Evolutionary conservation across 2,329 filamentous ascomycete genomes (phyloP), one percentile per base, ranked within the genome.

Genomic region (Aspergillus cejpii): DNA sequence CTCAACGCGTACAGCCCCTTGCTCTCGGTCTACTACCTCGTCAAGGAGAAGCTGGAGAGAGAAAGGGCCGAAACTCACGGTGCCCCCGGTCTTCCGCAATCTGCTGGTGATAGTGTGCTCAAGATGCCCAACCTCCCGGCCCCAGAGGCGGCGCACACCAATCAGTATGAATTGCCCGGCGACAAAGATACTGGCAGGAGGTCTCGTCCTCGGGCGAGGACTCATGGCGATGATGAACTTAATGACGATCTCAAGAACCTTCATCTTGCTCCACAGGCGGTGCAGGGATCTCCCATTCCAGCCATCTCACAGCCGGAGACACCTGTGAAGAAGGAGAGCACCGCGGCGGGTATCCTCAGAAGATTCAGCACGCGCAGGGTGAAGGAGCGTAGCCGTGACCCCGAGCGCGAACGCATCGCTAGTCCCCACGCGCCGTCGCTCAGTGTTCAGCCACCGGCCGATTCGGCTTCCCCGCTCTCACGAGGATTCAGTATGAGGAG

Each of bases 11-110:
- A 87, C 64, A 91, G 86, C 57, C 92, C 92, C 6, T 74, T 97
- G 11, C 75, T 97, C 6, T 97, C 92, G 1, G 84, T 98, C 11
- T 98, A 98, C 67, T 94, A 94, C 59, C 78, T 98, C 2, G 92
- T 95, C n/a, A 84, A 81, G 55, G 92, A 98, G 71, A 97, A 97
- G 70, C 81, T 88, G 52, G 87, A 94, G 39, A 81, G 87, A 27
- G 90, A 97, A 58, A 68, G 73, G 37, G 62, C 71, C 19, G 77
- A 80, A 54, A 64, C 69, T 28, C 82, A 81, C 39, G 78, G 80
- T 17, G 77, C 77, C 44, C 60, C 77, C 21, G 72, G 73, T 15
- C 71, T 84, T 59, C 78, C 79, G 12, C 74, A 74, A 28, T 69
- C 73, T 34, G 70, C 80, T 19, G 73, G 74, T 33, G 76, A 84